Evolutionary conservation across 805 yeast genomes (phyloP), one percentile per base, ranked within the genome.

Genomic region (Saccharomycopsis sp.): DNA sequence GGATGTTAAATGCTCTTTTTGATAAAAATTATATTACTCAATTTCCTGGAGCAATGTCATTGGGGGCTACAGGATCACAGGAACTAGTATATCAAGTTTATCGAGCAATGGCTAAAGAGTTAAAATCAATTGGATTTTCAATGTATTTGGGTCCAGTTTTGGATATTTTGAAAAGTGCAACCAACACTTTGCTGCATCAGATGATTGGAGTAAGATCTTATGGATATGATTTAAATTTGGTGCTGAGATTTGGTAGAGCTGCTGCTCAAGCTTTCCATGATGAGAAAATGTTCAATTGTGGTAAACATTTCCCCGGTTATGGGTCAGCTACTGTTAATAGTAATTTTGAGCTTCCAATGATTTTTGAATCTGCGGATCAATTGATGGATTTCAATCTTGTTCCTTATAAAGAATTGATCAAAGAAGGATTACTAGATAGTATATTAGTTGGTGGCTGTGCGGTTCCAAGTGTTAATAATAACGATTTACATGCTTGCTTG

Each of bases 281-380:
- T 36, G 80, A 78, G 9, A 80, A 81, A 1, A 55, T 78, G 9
- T 56, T 71, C 29, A 67, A 75, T 2, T 71, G 77, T 46, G 83
- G 81, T 0, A 78, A 78, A 53, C 83, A 79, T 59, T 78, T 78
- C 53, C 85, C 85, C 0, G 85, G 85, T 1, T 75, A 75, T 42
- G 83, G 83, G 3, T 72, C 73, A 44, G 81, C 81, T 1, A 67
- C 71, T 17, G 78, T 78, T 4, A 81, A 77, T 54, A 68, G 77
- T 2, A 59, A 75, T 31, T 59, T 76, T 35, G 82, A 78, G 47
- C 56, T 77, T 24, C 82, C 82, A 4, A 73, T 76, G 69, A 71
- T 78, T 56, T 65, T 72, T 2, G 83, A 78, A 41, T 66, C 77
- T 2, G 59, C 72, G 22, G 74, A 70, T 27, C 80, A 75, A 53